Evolutionary conservation across 768 basidiomycete species (phyloP).

Genomic region (Termitomyces sp.): DNA sequence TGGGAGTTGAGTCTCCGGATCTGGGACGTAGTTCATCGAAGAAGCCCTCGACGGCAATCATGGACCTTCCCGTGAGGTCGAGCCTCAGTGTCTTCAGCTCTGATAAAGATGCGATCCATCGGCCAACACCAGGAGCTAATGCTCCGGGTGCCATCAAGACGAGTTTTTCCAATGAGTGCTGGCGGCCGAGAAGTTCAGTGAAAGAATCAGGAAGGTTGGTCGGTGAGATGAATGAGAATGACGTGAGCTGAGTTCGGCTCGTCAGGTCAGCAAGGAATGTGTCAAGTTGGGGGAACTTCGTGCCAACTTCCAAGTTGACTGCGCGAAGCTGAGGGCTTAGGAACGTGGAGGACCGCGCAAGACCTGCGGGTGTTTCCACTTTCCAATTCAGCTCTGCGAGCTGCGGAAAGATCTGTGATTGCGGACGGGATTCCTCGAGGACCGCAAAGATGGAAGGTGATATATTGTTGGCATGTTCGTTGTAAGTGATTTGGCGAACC

Average conservation of each 20-base stretch:
- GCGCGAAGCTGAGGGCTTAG: conserved; percentile 56
- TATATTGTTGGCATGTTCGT: conserved; percentile 60
- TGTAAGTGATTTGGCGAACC: conserved; percentile 64
- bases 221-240: conserved; percentile 66
- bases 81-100: conserved; percentile 59
- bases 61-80: conserved; percentile 64
- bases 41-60: conserved; percentile 73
- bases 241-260: conserved; percentile 54
- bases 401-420: conserved; percentile 61
- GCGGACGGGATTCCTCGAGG: conserved; percentile 59
- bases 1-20: conserved; percentile 69
- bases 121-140: conserved; percentile 61
- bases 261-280: conserved; percentile 62
- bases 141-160: conserved; percentile 72
- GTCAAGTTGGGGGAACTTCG: conserved; percentile 52
- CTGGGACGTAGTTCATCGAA: conserved; percentile 62
- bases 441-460: conserved; percentile 61
- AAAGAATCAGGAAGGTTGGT: conserved; percentile 68
- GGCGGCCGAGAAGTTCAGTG: conserved; percentile 56
- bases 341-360: conserved; percentile 63
- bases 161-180: conserved; percentile 56
- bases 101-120: conserved; percentile 65
- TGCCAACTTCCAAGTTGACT: conserved; percentile 59
- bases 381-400: conserved; percentile 70
- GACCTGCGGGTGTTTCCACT: conserved; percentile 57